Evolutionary conservation across 345 rosid species (phyloP), one percentile per base, ranked within the genome.

Genomic region (Citrus hindsii): DNA sequence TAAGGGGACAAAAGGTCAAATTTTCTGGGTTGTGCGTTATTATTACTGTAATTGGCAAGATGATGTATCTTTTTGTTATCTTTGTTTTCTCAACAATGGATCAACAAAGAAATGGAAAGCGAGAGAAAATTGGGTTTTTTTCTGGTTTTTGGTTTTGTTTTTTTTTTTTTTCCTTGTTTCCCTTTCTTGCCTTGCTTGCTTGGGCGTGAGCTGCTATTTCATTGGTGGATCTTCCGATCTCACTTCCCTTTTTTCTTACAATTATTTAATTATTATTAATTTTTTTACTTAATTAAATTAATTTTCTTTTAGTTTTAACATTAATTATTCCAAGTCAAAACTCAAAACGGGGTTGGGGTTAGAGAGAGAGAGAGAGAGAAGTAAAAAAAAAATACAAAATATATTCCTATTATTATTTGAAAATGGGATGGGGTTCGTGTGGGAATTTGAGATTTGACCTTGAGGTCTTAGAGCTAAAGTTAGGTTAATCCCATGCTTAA

Each of bases 311-410:
- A 38, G 53, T 21, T 5, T 24, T 27, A 48, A 72, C 67, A 78
- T 28, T 53, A 60, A 74, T 59, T 38, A 33, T 37, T 61, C 14
- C 7, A 33, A 73, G 69, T 61, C 22, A 55, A 14, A 56, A 85
- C 86, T 84, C 89, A 90, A 85, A 85, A 77, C 76, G 89, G 90
- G 76, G 90, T 83, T 79, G 73, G 83, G 79, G 12, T n/a, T 14
- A 42, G 77, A 53, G 66, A 73, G 83, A 80, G 71, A 67, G 62
- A 76, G 83, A 80, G 61, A 69, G 55, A 66, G 13, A 40, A 40
- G 46, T 40, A 9, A 72, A 65, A 64, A 69, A 53, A 71, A 65
- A 65, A 18, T 33, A 65, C 8, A 27, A 30, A 12, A 64, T 30
- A 30, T 13, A 9, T 61, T 63, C 6, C 2, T 30, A 30, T 30